Evolutionary conservation across 176 grass and related monocot species (phyloP), one percentile per base, ranked within the genome.

Genomic region (Triticum timopheevii): DNA sequence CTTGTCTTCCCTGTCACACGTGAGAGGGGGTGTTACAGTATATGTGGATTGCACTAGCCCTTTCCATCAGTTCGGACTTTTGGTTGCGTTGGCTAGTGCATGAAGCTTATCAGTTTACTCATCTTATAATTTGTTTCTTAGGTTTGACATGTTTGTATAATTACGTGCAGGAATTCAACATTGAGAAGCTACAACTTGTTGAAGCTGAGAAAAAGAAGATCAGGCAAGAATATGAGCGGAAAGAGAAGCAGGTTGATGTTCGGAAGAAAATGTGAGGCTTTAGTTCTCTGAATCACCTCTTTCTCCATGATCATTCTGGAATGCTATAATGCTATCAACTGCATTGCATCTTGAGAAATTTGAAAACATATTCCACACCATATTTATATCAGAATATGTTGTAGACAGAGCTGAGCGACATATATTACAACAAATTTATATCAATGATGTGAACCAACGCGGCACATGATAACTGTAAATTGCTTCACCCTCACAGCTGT

Each of bases 151-250:
- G 65, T 81, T 56, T 83, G 15, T 59, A 58, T 63, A 71, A 82
- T 9, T 77, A 76, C 35, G 33, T 81, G n/a, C 80, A 99, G 97
- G 97, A 99, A 77, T 99, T 99, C 78, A 99, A 96, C 90, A 99
- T 99, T 25, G 97, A 99, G 84, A 99, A 99, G 85, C 61, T 99
- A 62, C 97, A 99, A 82, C 94, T 99, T 89, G 92, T 99, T 88
- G 97, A 99, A 84, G 97, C 94, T 59, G 97, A 99, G 86, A 99
- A 99, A 90, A 96, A 93, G 80, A 99, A 96, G 83, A 96, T 99
- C 62, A 94, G 97, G 36, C 97, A 96, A 88, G 97, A 99, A 77
- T 99, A 99, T 78, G 97, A 99, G 81, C 85, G 88, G 16, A 99
- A 99, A 88, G 94, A 99, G 83, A 99, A 99, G 90, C 97, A 96